Evolutionary conservation across 345 rosid species (phyloP).

Genomic region (Rhodamnia argentea): DNA sequence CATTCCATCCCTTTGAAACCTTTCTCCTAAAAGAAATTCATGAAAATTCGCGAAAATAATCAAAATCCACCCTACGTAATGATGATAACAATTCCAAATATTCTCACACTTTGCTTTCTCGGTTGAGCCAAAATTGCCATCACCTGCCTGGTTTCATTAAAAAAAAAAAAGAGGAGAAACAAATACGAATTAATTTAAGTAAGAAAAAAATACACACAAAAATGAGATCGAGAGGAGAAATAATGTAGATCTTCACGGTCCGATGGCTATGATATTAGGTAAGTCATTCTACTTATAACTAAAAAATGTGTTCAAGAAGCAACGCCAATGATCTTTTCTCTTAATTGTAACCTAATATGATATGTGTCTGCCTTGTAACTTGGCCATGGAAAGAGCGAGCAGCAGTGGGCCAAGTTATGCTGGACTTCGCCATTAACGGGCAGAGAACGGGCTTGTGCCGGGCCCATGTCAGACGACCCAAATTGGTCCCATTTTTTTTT

Average conservation of each 20-base stretch:
- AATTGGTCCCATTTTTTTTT: not conserved
- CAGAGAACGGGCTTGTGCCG: not conserved
- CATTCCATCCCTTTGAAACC: constrained; percentile 45
- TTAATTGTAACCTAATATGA: not conserved
- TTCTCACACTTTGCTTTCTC: constrained; percentile 29
- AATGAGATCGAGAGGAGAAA: not conserved
- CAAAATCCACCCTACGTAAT: constrained; percentile 39
- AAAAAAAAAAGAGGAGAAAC: not conserved
- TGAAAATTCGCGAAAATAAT: constrained; percentile 49
- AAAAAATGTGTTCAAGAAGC: not conserved
- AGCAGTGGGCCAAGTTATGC: not conserved
- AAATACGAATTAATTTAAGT: not conserved
- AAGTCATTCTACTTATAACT: not conserved
- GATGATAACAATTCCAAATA: constrained; percentile 83
- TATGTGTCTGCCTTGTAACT: not conserved
- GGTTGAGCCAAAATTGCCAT: constrained; percentile 60
- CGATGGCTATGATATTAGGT: not conserved
- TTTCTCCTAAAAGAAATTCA: constrained; percentile 48
- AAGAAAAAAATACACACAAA: not conserved
- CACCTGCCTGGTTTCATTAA: constrained; percentile 10
- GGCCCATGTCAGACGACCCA: not conserved
- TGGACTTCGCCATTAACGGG: not conserved
- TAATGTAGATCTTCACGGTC: not conserved
- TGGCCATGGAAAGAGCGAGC: not conserved
- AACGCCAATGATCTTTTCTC: not conserved